Base-by-base conservation (phyloP, 2,329 filamentous ascomycete genomes). In the Myriosclerotinia curreyana region DNA sequence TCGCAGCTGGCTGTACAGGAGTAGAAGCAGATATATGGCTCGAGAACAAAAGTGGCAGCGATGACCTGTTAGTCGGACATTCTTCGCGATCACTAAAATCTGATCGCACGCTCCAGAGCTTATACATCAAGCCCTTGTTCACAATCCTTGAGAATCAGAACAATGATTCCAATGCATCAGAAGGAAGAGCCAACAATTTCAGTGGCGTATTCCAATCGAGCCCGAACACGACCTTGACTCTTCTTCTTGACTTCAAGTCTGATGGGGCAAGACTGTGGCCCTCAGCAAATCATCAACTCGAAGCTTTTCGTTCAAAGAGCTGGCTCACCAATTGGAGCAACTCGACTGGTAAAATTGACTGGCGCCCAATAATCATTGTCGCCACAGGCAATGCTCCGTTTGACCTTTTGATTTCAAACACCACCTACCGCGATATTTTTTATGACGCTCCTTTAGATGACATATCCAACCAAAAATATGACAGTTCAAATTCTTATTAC, bases 21-120 rank as follows among this genome's bases (percentile, higher is more conserved):
- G 81, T 83, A 2, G 85, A 87, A 75, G 84, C 83, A 3, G 84
- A 87, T 73, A 83, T 86, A 34, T 86, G 83, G 82, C 74, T 86
- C 46, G 79, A 81, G 60, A 81, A 85, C 63, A 80, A 74, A 42
- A 82, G 79, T 7, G 15, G 36, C 8, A 60, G 64, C 2, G 11
- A 31, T 1, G 67, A 69, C 17, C 76, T 87, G 20, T 81, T 82
- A 73, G 81, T 84, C 59, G 84, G 85, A 17, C 85, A 87, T 70
- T 81, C 83, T 68, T 68, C 76, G 59, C 77, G 75, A 14, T 81
- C 83, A 22, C 75, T 87, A 17, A 84, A 80, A 14, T 68, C 75
- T 34, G 75, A 76, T 36, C 79, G 83, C 36, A 87, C 84, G 2
- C 77, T 87, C 4, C 75, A 81, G 60, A 80, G 80, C 3, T 78